phyloP scores from a whole-genome alignment of 495 filamentous ascomycete species.

The Xylaria nigripes region DNA sequence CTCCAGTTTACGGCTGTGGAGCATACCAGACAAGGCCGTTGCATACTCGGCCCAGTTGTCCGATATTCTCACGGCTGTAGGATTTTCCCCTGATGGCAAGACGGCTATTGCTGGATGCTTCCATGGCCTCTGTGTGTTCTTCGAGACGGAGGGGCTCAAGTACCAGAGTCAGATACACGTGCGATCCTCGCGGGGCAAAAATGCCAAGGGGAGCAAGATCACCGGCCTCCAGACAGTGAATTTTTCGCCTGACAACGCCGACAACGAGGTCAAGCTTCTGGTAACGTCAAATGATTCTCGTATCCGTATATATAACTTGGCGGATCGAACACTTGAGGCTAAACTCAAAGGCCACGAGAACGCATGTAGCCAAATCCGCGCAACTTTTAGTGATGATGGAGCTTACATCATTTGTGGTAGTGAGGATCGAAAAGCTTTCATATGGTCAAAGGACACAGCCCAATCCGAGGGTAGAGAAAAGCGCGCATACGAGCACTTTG shows the following conservation, averaged over 20 bases:
- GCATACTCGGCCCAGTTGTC: slow-evolving; percentile 77
- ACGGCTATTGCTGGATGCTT: slow-evolving; percentile 83
- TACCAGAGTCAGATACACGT: slow-evolving; percentile 80
- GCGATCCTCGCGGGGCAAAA: slow-evolving; percentile 79
- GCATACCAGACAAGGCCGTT: slow-evolving; percentile 92
- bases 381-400: slow-evolving; percentile 79
- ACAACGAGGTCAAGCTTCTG: slow-evolving; percentile 72
- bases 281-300: slow-evolving; percentile 95
- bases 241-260: slow-evolving; percentile 46
- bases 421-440: slow-evolving; percentile 80
- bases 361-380: slow-evolving; percentile 83
- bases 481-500: slow-evolving; percentile 74
- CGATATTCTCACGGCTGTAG: slow-evolving; percentile 87
- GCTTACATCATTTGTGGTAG: slow-evolving; percentile 87
- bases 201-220: slow-evolving; percentile 95
- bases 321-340: slow-evolving; percentile 72
- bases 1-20: slow-evolving; percentile 88
- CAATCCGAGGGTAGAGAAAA: slow-evolving; percentile 68
- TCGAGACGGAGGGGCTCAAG: slow-evolving; percentile 89
- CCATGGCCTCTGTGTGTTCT: slow-evolving; percentile 81
- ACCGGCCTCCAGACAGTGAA: slow-evolving; percentile 80
- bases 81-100: slow-evolving; percentile 87
- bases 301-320: slow-evolving; percentile 81
- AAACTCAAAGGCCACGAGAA: slow-evolving; percentile 95
- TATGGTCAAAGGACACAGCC: slow-evolving; percentile 64